These are phyloP conservation scores for Hyaloperonospora arabidopsidis DNA, from an alignment of 352 stramenopile genomes.

Conservation along the genomic window DNA sequence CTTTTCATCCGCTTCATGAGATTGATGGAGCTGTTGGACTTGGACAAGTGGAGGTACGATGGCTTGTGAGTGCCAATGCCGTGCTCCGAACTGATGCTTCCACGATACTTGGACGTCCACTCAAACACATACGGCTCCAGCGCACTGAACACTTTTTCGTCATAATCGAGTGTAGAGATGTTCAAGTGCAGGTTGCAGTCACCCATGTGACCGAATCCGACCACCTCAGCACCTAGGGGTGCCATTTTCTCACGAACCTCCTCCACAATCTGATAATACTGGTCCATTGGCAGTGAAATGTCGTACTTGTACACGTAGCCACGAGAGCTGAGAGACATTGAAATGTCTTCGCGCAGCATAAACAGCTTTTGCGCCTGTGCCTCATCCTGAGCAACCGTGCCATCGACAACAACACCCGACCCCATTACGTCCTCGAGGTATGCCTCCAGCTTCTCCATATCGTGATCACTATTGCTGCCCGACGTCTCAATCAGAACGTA, in stretches of 20 bases:
- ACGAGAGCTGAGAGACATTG: slow-evolving; percentile 69
- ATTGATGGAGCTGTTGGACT: slow-evolving; percentile 69
- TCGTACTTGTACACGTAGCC: slow-evolving; percentile 98
- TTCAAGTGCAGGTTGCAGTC: slow-evolving; percentile 98
- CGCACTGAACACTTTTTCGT: slow-evolving; percentile 52
- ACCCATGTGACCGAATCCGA: slow-evolving; percentile 92
- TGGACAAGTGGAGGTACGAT: slow-evolving; percentile 77
- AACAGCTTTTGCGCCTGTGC: slow-evolving; percentile 89
- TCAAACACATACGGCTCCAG: slow-evolving; percentile 78
- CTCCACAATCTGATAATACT: slow-evolving; percentile 89
- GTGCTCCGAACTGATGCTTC: slow-evolving; percentile 97
- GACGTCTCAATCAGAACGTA: slow-evolving; percentile 96
- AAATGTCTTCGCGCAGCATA: slow-evolving; percentile 91
- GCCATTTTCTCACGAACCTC: slow-evolving; percentile 59
- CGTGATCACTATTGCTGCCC: slow-evolving; percentile 86
- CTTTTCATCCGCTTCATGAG: slow-evolving; percentile 91
- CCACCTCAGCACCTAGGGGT: slow-evolving; percentile 42
- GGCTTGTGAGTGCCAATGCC: slow-evolving; percentile 94
- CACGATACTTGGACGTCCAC: slow-evolving; percentile 76
- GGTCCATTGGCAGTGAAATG: slow-evolving; percentile 86
- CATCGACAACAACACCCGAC: slow-evolving; percentile 77
- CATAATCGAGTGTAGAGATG: slow-evolving; percentile 70
- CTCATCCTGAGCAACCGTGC: slow-evolving; percentile 89
- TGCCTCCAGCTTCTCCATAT: slow-evolving; percentile 87
- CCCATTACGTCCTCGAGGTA: slow-evolving; percentile 77